A percentile compares a stretch with the other conserved stretches of the same genome.
Evolutionary conservation across 2,329 filamentous ascomycete species (phyloP).

Genomic region (Arthrinium puccinioides): DNA sequence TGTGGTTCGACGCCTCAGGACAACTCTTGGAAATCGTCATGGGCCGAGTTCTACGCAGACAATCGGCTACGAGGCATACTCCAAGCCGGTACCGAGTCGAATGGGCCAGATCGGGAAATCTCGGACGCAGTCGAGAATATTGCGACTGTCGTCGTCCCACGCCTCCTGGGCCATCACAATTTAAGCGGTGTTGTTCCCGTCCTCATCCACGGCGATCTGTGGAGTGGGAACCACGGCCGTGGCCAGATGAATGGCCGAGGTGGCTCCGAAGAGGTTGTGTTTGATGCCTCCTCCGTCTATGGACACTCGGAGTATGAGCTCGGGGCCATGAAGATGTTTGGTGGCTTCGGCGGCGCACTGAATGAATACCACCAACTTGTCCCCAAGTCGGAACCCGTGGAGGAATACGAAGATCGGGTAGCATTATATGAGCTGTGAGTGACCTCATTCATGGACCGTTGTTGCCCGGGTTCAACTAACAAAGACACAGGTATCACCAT

Average conservation of each 20-base stretch:
- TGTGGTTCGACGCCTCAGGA: conserved; percentile 81
- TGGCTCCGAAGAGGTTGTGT: conserved; percentile 66
- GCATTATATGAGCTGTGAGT: conserved; percentile 75
- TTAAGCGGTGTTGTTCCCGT: conserved; percentile 65
- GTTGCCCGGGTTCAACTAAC: background rate
- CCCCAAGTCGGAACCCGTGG: conserved; percentile 70
- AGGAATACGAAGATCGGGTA: conserved; percentile 81
- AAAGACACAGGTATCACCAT: conserved; percentile 64
- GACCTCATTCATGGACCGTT: background rate
- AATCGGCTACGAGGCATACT: conserved; percentile 64
- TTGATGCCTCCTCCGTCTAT: conserved; percentile 74
- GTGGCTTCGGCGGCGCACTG: conserved; percentile 68
- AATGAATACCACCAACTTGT: conserved; percentile 69
- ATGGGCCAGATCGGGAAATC: conserved; percentile 60
- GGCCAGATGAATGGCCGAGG: conserved; percentile 50
- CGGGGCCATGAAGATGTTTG: conserved; percentile 96
- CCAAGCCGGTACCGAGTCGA: conserved; percentile 44
- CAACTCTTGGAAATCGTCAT: conserved; percentile 65
- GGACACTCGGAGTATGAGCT: conserved; percentile 85
- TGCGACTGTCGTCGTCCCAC: conserved; percentile 60
- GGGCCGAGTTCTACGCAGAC: conserved; percentile 82
- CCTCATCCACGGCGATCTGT: conserved; percentile 85
- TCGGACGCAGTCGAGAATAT: conserved; percentile 56
- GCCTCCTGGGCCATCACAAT: conserved; percentile 63
- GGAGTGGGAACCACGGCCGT: conserved; percentile 74